Evolutionary conservation across 495 filamentous ascomycete species (phyloP).

Genomic region (Penicillium psychrofluorescens): DNA sequence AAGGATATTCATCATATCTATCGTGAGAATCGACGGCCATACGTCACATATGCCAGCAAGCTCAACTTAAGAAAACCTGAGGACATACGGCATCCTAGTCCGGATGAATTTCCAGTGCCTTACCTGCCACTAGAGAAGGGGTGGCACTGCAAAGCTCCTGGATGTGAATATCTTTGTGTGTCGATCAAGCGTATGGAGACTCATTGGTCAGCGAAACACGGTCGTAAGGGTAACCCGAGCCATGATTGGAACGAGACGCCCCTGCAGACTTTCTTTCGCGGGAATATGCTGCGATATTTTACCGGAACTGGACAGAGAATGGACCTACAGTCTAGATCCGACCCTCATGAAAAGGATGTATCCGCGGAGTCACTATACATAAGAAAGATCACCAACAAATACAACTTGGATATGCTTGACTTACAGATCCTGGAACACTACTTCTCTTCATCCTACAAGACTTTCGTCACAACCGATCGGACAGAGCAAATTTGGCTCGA

Average conservation of each 20-base stretch:
- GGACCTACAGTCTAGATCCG: too few species aligned
- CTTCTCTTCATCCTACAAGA: conserved; percentile 9
- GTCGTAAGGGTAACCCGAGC: conserved; percentile 1
- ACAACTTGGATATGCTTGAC: conserved; percentile 5
- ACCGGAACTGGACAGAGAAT: too few species aligned
- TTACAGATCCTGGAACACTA: conserved; percentile 18
- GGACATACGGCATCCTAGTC: conserved; percentile 11
- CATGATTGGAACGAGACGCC: conserved; percentile 9
- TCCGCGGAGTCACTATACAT: too few species aligned
- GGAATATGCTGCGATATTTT: conserved; percentile 20
- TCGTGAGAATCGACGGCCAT: conserved; percentile 12
- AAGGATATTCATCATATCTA: conserved; percentile 31
- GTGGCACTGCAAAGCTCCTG: conserved; percentile 10
- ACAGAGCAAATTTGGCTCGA: conserved; percentile 13
- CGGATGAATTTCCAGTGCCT: conserved; percentile 20
- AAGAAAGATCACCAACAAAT: too few species aligned
- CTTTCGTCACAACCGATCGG: conserved; percentile 3
- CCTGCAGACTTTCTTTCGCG: conserved; percentile 23
- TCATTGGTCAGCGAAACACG: conserved; percentile 19
- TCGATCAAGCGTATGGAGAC: conserved; percentile 23
- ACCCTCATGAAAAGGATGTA: neutral
- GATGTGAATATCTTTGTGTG: conserved; percentile 21
- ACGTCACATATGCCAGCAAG: conserved; percentile 12
- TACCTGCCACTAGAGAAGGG: conserved; percentile 21
- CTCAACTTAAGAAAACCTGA: conserved; percentile 14